Conservation (phyloP, 306 rosid species). For the Cajanus cajan region DNA sequence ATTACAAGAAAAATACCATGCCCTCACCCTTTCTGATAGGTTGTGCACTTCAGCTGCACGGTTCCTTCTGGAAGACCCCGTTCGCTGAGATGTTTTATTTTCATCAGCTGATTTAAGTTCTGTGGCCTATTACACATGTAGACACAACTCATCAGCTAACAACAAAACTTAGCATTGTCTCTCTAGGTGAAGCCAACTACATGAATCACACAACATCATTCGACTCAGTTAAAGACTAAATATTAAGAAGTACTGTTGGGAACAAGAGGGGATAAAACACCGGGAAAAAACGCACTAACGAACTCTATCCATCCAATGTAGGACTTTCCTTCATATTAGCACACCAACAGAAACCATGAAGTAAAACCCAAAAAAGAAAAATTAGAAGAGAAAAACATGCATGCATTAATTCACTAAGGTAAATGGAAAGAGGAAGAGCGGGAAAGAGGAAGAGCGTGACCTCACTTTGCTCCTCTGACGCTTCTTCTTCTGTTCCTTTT, state of each 20-base stretch:
- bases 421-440: too few relatives aligned
- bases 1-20: constrained; percentile 11
- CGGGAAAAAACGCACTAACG: too few relatives aligned
- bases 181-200: background rate
- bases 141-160: background rate
- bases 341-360: background rate
- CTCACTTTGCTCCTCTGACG: constrained; percentile 80
- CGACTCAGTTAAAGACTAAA: background rate
- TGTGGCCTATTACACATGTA: constrained; percentile 44
- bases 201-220: background rate
- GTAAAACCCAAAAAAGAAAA: background rate
- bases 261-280: too few relatives aligned
- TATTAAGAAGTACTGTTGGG: too few relatives aligned
- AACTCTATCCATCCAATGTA: too few relatives aligned
- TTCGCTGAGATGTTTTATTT: constrained; percentile 51
- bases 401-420: background rate
- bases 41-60: constrained; percentile 91
- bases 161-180: background rate
- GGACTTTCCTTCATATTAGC: too few relatives aligned
- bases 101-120: constrained; percentile 57
- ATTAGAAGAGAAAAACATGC: background rate
- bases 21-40: constrained; percentile 81
- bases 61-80: constrained; percentile 58
- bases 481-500: constrained; percentile 65
- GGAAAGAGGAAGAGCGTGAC: constrained; percentile 37